These are phyloP conservation scores for Aquilaria malaccensis DNA, from an alignment of 345 rosid species.

Conservation along the genomic window DNA sequence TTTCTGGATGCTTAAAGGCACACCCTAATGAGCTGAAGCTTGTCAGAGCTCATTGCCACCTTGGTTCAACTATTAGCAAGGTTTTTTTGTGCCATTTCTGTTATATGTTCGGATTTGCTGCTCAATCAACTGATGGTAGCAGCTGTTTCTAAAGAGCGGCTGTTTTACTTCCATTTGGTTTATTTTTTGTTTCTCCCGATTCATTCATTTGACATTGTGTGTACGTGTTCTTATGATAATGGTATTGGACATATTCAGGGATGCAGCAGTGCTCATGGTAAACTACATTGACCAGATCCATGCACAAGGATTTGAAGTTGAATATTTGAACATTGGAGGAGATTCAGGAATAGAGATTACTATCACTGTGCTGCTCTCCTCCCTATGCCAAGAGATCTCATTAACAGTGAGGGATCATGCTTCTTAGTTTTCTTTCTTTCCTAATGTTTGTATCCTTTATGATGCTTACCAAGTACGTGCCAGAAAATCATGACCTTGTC, in stretches of 20 bases:
- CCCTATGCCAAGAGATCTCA: slow-evolving; percentile 92
- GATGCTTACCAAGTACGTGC: slow-evolving; percentile 84
- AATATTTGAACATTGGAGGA: slow-evolving; percentile 92
- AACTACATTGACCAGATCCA: slow-evolving; percentile 82
- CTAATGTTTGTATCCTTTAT: slow-evolving; percentile 31
- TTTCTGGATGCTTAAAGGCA: slow-evolving; percentile 90
- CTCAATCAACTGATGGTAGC: too few relatives aligned
- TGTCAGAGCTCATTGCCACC: slow-evolving; percentile 97
- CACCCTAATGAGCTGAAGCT: slow-evolving; percentile 85
- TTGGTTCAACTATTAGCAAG: slow-evolving; percentile 97
- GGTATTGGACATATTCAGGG: slow-evolving; percentile 89
- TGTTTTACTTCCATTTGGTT: neutral
- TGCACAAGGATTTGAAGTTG: slow-evolving; percentile 81
- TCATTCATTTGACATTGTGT: slow-evolving; percentile 6
- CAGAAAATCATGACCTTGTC: too few relatives aligned
- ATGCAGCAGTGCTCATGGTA: slow-evolving; percentile 90
- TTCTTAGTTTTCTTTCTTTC: slow-evolving; percentile 37
- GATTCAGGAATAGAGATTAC: slow-evolving; percentile 91
- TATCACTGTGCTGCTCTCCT: slow-evolving; percentile 76
- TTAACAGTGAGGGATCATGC: slow-evolving; percentile 57
- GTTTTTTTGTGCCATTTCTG: slow-evolving; percentile 11
- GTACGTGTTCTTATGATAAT: too few relatives aligned
- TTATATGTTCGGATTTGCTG: too few relatives aligned
- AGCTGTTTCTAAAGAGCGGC: too few relatives aligned
- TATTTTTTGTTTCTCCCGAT: neutral